Base-by-base conservation (phyloP, 2,329 filamentous ascomycete genomes). In the Dactylellina cionopaga region DNA sequence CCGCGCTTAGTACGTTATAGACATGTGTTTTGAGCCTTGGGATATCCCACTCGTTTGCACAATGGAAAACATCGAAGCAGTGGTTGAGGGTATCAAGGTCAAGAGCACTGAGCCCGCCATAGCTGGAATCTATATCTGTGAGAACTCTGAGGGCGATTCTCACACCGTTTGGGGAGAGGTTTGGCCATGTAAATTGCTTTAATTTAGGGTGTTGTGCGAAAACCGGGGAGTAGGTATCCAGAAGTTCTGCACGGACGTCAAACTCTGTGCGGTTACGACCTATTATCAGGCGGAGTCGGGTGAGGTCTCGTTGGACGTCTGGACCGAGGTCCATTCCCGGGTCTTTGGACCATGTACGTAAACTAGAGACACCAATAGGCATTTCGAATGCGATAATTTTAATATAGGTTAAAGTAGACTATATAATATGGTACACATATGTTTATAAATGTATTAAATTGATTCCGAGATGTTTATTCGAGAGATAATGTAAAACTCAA, bases 11-110 rank as follows among this genome's bases (percentile, higher is more conserved):
- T 2, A 56, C 19, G 17, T 25, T 37, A 15, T 33, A 52, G 4
- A 72, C 46, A 17, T 64, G 29, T 3, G 9, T 43, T 37, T 64
- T 64, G 2, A 72, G 9, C 3, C 19, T 13, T 5, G 46, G 51
- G 5, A 72, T 39, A 3, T 44, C 47, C 66, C 66, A 72, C 6
- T 17, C 22, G 29, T 59, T 17, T 2, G 66, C 66, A 22, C 51
- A 58, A 9, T 54, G n/a, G 35, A 43, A 72, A 0, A 64, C 52
- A 11, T 72, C 66, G 22, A 29, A 68, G 27, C 63, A 68, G 15
- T 22, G 35, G 24, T 22, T 37, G 7, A 52, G 29, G 9, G 52
- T 33, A 29, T 64, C 35, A 10, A 44, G 22, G 7, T 58, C 52
- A n/a, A 46, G 11, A 1, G 5, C 2, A 17, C 35, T 19, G n/a